phyloP scores from a whole-genome alignment of 768 basidiomycete genomes.

The Mycena haematopus region DNA sequence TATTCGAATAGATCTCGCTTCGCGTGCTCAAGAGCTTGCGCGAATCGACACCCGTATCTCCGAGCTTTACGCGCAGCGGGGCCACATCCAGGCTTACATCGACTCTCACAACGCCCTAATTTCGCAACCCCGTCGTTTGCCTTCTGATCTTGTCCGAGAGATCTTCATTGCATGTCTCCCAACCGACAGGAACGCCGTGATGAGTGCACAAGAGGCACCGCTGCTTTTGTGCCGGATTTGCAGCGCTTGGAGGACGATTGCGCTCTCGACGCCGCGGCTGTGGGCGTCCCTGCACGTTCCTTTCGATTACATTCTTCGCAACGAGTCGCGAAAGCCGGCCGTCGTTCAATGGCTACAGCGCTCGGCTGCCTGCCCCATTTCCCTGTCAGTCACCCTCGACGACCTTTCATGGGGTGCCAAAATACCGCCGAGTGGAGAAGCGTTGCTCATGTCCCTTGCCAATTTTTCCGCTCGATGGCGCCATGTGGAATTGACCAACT shows the following conservation, averaged over 20 bases:
- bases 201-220: neutral
- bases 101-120: too few species aligned
- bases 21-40: too few species aligned
- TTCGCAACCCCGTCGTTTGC: too few species aligned
- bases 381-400: neutral
- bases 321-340: neutral
- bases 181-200: conserved; percentile 1
- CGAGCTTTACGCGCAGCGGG: too few species aligned
- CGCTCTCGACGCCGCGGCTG: neutral
- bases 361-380: neutral
- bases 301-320: neutral
- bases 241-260: conserved; percentile 3
- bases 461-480: neutral
- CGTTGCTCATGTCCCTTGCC: neutral
- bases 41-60: too few species aligned
- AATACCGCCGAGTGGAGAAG: neutral
- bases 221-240: conserved; percentile 1
- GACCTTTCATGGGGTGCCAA: neutral
- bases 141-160: too few species aligned
- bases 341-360: neutral
- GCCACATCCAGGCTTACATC: too few species aligned
- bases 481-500: neutral
- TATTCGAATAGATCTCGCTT: too few species aligned
- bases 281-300: neutral
- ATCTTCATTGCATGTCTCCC: conserved; percentile 16